These are phyloP conservation scores for Epichloe gansuensis DNA, from an alignment of 2,329 filamentous ascomycete species.

Conservation along the genomic window DNA sequence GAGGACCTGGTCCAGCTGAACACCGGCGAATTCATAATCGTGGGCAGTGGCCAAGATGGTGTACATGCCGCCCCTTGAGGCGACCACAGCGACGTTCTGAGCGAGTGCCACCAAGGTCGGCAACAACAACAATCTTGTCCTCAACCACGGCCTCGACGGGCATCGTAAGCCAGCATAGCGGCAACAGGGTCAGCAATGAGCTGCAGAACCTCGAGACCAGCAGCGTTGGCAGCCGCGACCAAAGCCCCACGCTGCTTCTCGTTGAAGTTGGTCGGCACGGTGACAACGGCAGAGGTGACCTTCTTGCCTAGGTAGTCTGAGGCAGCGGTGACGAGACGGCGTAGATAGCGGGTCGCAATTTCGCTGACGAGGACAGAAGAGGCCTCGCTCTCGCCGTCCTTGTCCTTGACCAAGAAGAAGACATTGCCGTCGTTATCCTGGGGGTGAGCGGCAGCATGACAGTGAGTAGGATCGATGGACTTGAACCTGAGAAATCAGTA, in stretches of 20 bases:
- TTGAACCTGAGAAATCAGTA: slow-evolving; percentile 50
- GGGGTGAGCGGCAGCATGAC: slow-evolving; percentile 87
- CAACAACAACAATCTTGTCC: slow-evolving; percentile 87
- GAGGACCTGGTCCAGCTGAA: slow-evolving; percentile 76
- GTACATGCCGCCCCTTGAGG: slow-evolving; percentile 90
- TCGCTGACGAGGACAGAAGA: slow-evolving; percentile 70
- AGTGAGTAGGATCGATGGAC: slow-evolving; percentile 90
- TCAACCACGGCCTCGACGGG: slow-evolving; percentile 57
- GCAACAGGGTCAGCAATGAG: slow-evolving; percentile 86
- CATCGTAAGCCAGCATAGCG: slow-evolving; percentile 82
- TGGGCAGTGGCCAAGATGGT: slow-evolving; percentile 86
- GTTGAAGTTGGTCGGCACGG: slow-evolving; percentile 85
- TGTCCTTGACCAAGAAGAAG: slow-evolving; percentile 75
- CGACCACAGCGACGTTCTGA: slow-evolving; percentile 88
- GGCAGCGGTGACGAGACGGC: slow-evolving; percentile 69
- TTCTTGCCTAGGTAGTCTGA: slow-evolving; percentile 86
- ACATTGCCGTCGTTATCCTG: slow-evolving; percentile 59
- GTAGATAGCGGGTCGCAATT: slow-evolving; percentile 72
- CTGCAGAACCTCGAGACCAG: slow-evolving; percentile 81
- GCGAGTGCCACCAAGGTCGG: slow-evolving; percentile 83
- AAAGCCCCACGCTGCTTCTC: slow-evolving; percentile 79
- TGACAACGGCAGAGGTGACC: slow-evolving; percentile 89
- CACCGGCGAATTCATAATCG: slow-evolving; percentile 87
- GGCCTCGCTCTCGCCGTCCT: slow-evolving; percentile 44
- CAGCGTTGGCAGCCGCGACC: slow-evolving; percentile 62